Conservation (phyloP, 2,329 filamentous ascomycete genomes). For the Diaporthe sp. region DNA sequence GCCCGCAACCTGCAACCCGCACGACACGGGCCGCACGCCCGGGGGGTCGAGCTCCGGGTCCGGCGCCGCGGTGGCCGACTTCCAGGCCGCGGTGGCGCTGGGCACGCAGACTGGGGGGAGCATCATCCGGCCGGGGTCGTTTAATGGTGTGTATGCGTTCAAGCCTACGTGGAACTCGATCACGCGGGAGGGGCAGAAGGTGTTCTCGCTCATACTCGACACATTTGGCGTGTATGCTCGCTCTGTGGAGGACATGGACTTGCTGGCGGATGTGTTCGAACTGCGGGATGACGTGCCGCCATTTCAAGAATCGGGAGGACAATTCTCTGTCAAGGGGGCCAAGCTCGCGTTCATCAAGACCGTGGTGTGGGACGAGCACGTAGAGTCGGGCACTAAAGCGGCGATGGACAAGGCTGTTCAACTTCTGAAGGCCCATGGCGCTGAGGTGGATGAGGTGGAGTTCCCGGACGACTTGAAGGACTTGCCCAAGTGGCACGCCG, state of each 20-base stretch:
- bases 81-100: constrained; percentile 71
- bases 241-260: constrained; percentile 68
- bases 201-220: constrained; percentile 71
- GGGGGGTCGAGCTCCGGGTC: constrained; percentile 78
- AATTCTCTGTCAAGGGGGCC: constrained; percentile 31
- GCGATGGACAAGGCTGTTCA: constrained; percentile 57
- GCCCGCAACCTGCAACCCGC: constrained; percentile 70
- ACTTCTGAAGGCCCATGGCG: constrained; percentile 62
- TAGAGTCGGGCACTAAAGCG: constrained; percentile 37
- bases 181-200: constrained; percentile 71
- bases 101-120: constrained; percentile 78
- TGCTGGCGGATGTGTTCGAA: constrained; percentile 67
- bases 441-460: constrained; percentile 67
- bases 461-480: constrained; percentile 63
- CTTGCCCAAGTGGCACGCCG: constrained; percentile 65
- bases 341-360: constrained; percentile 38
- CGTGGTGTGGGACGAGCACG: constrained; percentile 25
- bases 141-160: constrained; percentile 74
- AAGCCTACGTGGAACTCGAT: constrained; percentile 77
- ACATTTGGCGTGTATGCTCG: constrained; percentile 74
- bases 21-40: constrained; percentile 66
- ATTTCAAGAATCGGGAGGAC: neutral
- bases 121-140: constrained; percentile 74
- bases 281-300: constrained; percentile 63
- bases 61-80: constrained; percentile 75